These are phyloP conservation scores for Coniochaeta ligniaria DNA, from an alignment of 2,329 filamentous ascomycete genomes.

Conservation along the genomic window DNA sequence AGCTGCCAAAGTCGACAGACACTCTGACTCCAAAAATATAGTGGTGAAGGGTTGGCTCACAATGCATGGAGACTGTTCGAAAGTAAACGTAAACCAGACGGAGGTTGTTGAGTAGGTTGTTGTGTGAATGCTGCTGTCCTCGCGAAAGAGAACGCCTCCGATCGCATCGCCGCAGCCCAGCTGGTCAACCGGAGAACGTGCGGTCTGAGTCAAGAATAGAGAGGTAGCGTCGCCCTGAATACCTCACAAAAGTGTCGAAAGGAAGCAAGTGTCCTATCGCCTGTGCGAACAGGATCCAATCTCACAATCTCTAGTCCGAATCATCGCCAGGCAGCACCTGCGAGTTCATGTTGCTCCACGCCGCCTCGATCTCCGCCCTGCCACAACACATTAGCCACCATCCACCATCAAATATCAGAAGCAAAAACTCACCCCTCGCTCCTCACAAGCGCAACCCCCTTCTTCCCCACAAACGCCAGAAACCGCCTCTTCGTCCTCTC, in stretches of 20 bases:
- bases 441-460: slow-evolving; percentile 32
- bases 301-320: slow-evolving; percentile 8
- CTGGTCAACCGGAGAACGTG: too few relatives aligned
- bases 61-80: neutral
- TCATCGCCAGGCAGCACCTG: slow-evolving; percentile 19
- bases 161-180: too few relatives aligned
- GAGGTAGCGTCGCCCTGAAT: neutral
- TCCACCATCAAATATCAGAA: neutral
- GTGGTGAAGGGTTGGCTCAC: too few relatives aligned
- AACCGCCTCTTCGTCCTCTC: slow-evolving; percentile 46
- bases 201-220: neutral
- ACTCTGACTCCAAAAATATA: too few relatives aligned
- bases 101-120: neutral
- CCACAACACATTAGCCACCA: slow-evolving; percentile 2
- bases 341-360: slow-evolving; percentile 28
- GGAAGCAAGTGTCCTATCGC: neutral
- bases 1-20: too few relatives aligned
- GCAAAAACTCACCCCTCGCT: slow-evolving; percentile 29
- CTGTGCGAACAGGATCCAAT: neutral
- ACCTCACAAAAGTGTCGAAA: neutral
- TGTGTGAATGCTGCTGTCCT: neutral
- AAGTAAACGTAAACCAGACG: neutral
- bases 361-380: slow-evolving; percentile 27
- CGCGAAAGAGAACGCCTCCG: too few relatives aligned
- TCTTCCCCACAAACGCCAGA: slow-evolving; percentile 36